Percentiles rank a stretch among this genome's conserved stretches.
Evolutionary conservation across 768 basidiomycete genomes (phyloP).

Genomic region (Auriscalpium microsporum): DNA sequence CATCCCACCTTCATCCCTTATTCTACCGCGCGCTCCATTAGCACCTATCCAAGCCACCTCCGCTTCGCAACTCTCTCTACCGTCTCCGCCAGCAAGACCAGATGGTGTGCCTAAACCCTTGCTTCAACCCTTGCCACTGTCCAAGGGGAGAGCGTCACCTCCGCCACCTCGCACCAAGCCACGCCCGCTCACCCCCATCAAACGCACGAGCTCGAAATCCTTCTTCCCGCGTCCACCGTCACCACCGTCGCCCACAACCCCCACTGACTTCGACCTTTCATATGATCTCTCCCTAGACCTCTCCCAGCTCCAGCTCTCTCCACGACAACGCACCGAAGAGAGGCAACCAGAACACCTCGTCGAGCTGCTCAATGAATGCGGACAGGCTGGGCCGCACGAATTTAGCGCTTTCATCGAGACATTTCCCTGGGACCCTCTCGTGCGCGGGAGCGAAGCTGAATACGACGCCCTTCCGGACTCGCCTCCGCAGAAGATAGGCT

Average conservation of each 20-base stretch:
- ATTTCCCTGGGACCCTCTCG: slow-evolving; percentile 67
- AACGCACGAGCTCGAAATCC: slow-evolving; percentile 26
- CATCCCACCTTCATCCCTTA: slow-evolving; percentile 26
- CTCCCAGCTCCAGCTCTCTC: slow-evolving; percentile 13
- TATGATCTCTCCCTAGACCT: slow-evolving; percentile 38
- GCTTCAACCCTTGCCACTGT: not conserved
- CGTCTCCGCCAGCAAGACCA: not conserved
- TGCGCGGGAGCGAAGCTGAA: slow-evolving; percentile 27
- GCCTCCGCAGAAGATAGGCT: slow-evolving; percentile 25
- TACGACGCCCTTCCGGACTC: slow-evolving; percentile 16
- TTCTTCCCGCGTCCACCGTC: slow-evolving; percentile 32
- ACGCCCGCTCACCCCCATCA: slow-evolving; percentile 67
- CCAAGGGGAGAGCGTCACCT: not conserved
- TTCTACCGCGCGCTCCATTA: not conserved
- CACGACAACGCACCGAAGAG: slow-evolving; percentile 12
- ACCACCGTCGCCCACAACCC: slow-evolving; percentile 48
- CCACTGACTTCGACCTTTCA: slow-evolving; percentile 39
- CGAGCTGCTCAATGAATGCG: slow-evolving; percentile 64
- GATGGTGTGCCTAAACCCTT: slow-evolving; percentile 2
- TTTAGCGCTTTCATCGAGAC: slow-evolving; percentile 79
- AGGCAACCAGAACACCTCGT: slow-evolving; percentile 43
- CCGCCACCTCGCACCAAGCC: slow-evolving; percentile 26
- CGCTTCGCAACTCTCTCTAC: not conserved
- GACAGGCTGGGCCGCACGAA: slow-evolving; percentile 59
- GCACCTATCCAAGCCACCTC: not conserved